phyloP scores from a whole-genome alignment of 306 rosid species.

The apple (Malus domestica) region DNA sequence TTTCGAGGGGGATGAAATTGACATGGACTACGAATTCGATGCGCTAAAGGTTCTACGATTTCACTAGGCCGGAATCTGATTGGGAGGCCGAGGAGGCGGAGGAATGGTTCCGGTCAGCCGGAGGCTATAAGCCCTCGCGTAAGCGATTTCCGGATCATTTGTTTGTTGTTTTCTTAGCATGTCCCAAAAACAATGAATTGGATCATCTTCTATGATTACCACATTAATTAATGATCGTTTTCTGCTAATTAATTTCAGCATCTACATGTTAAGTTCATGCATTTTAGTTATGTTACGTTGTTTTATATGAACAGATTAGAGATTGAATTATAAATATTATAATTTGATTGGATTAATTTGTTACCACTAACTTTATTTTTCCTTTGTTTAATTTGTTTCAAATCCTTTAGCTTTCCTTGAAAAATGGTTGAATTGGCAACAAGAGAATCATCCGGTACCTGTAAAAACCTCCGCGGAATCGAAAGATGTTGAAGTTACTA shows the following conservation, averaged over 20 bases:
- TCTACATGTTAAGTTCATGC: neutral
- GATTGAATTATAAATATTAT: neutral
- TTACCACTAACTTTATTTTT: neutral
- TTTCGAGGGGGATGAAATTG: conserved; percentile 32
- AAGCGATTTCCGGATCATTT: conserved; percentile 20
- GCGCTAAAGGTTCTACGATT: conserved; percentile 50
- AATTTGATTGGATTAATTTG: neutral
- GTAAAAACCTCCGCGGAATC: neutral
- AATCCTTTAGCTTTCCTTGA: conserved; percentile 42
- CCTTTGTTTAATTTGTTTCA: neutral
- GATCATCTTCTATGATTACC: neutral
- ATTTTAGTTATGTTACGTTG: neutral
- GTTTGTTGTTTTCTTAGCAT: neutral
- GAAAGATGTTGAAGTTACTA: neutral
- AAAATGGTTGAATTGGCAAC: conserved; percentile 37
- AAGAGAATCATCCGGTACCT: conserved; percentile 1
- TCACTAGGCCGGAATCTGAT: conserved; percentile 33
- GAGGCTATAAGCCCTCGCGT: conserved; percentile 68
- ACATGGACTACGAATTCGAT: conserved; percentile 62
- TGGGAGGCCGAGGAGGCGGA: conserved; percentile 51
- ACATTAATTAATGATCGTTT: neutral
- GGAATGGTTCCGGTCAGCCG: conserved; percentile 56
- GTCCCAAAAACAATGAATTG: neutral
- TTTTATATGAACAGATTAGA: neutral
- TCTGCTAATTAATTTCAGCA: neutral